A percentile compares a stretch with the other conserved stretches of the same genome.
phyloP scores from a whole-genome alignment of 495 filamentous ascomycete species.

The Mytilinidion resinicola region DNA sequence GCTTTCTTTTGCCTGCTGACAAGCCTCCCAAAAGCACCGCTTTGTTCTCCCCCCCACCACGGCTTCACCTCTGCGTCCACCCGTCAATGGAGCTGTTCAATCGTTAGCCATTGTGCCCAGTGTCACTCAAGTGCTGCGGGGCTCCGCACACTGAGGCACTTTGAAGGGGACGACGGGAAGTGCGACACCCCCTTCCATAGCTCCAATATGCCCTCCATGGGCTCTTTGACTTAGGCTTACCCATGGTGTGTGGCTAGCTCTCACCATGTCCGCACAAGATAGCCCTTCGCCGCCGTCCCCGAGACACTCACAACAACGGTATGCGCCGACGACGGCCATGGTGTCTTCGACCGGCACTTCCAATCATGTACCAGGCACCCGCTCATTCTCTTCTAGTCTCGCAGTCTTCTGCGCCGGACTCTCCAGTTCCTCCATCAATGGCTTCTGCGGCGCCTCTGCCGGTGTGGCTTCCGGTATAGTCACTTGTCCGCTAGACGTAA shows the following conservation, averaged over 20 bases:
- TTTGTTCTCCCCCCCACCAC: not conserved
- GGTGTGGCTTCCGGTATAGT: slow-evolving; percentile 89
- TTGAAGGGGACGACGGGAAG: slow-evolving; percentile 25
- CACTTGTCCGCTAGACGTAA: slow-evolving; percentile 96
- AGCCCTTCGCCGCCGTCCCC: slow-evolving; percentile 23
- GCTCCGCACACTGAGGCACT: slow-evolving; percentile 32
- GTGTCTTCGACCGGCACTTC: slow-evolving; percentile 6
- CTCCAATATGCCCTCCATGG: not conserved
- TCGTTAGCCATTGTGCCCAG: slow-evolving; percentile 29
- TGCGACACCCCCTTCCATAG: not conserved
- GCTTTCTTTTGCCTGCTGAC: not conserved
- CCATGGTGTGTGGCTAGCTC: slow-evolving; percentile 9
- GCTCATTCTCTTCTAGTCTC: slow-evolving; percentile 45
- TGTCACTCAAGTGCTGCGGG: slow-evolving; percentile 35
- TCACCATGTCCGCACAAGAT: slow-evolving; percentile 21
- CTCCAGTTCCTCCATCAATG: slow-evolving; percentile 50
- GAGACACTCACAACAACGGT: slow-evolving; percentile 16
- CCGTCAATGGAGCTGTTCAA: slow-evolving; percentile 36
- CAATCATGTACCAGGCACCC: not conserved
- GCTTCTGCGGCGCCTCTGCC: slow-evolving; percentile 76
- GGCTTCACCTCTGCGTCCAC: slow-evolving; percentile 3
- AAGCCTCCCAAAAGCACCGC: too few species aligned
- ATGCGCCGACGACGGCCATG: slow-evolving; percentile 23
- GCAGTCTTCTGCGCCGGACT: slow-evolving; percentile 49
- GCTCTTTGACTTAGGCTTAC: slow-evolving; percentile 1